phyloP scores from a whole-genome alignment of 768 basidiomycete genomes.

The Rhodosporidiobolus odoratus region DNA sequence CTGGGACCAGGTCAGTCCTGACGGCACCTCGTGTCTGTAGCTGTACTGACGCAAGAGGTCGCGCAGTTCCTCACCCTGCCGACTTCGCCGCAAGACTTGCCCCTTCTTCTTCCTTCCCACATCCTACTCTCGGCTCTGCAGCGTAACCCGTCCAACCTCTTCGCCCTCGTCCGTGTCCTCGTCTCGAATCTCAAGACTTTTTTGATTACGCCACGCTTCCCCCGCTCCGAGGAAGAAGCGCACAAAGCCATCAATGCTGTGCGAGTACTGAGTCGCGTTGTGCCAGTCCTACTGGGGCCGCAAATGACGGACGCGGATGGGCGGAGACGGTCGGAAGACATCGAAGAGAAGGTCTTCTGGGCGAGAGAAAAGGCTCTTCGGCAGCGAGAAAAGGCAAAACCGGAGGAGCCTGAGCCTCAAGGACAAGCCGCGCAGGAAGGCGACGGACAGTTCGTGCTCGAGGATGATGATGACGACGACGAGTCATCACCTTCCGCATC shows the following conservation, averaged over 20 bases:
- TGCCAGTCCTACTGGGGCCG: slow-evolving; percentile 78
- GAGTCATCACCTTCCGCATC: neutral
- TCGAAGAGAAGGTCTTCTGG: slow-evolving; percentile 82
- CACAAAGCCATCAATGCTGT: slow-evolving; percentile 83
- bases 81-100: slow-evolving; percentile 13
- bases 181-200: slow-evolving; percentile 11
- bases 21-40: neutral
- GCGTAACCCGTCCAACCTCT: slow-evolving; percentile 20
- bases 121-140: slow-evolving; percentile 9
- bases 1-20: slow-evolving; percentile 23
- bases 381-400: slow-evolving; percentile 43
- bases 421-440: neutral
- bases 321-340: slow-evolving; percentile 53
- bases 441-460: slow-evolving; percentile 72
- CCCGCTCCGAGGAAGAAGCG: slow-evolving; percentile 53
- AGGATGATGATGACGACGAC: slow-evolving; percentile 54
- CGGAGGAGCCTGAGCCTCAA: slow-evolving; percentile 10
- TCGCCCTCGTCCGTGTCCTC: slow-evolving; percentile 28
- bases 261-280: slow-evolving; percentile 77
- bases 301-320: slow-evolving; percentile 1
- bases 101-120: slow-evolving; percentile 26
- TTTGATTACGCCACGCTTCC: slow-evolving; percentile 17
- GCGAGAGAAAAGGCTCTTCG: slow-evolving; percentile 57
- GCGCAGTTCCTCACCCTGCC: slow-evolving; percentile 19
- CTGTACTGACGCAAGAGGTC: neutral